Conservation (phyloP, 1,139 yeast species). For the Hyphopichia buzzinii region DNA sequence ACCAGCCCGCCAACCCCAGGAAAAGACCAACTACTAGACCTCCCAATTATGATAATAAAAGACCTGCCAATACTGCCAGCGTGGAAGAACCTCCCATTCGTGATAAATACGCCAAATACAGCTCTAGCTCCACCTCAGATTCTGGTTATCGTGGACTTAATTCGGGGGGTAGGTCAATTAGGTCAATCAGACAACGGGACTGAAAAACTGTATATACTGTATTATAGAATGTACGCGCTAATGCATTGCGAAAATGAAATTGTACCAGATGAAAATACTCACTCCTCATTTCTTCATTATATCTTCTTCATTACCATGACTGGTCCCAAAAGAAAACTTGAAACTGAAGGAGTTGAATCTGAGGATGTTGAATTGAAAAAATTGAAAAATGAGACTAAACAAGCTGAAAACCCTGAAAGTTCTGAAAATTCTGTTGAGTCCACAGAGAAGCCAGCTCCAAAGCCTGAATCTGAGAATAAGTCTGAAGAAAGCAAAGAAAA, state of each 20-base stretch:
- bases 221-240: not conserved
- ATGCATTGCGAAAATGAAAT: conserved; percentile 1
- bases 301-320: conserved; percentile 11
- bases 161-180: conserved; percentile 14
- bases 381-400: not conserved
- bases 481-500: no score
- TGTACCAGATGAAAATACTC: not conserved
- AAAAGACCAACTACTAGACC: conserved; percentile 7
- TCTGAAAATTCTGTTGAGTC: not conserved
- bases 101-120: conserved; percentile 34
- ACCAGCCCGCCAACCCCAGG: conserved; percentile 3
- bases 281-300: not conserved
- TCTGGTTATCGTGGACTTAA: not conserved
- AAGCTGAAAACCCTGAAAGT: not conserved
- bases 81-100: conserved; percentile 17
- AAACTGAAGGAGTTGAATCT: conserved; percentile 9
- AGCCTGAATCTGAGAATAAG: no score
- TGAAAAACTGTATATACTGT: conserved; percentile 5
- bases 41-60: conserved; percentile 2
- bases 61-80: conserved; percentile 4
- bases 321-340: conserved; percentile 21
- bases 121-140: conserved; percentile 8
- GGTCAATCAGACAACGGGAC: conserved; percentile 22
- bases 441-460: no score
- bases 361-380: not conserved